Evolutionary conservation across 805 yeast species (phyloP).

Genomic region (Alloascoidea hylecoeti): DNA sequence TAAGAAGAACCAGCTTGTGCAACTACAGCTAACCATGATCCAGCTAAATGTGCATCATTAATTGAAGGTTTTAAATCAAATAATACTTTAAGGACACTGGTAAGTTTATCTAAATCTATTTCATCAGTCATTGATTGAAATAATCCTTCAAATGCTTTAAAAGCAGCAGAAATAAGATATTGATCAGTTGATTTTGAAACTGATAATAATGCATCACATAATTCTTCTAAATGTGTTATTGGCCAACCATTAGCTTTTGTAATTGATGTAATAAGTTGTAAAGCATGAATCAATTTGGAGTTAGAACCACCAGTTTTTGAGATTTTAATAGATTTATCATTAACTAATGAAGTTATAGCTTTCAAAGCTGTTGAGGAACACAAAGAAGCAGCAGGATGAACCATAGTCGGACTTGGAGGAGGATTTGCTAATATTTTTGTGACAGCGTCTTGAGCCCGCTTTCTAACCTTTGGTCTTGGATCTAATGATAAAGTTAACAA

Average conservation of each 20-base stretch:
- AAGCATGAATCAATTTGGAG: constrained; percentile 52
- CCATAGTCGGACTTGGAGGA: constrained; percentile 66
- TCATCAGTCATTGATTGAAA: constrained; percentile 45
- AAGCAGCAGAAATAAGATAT: constrained; percentile 67
- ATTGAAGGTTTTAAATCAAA: constrained; percentile 70
- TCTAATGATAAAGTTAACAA: constrained; percentile 69
- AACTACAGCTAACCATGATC: constrained; percentile 90
- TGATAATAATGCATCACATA: constrained; percentile 66
- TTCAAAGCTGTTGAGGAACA: constrained; percentile 59
- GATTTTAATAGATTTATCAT: constrained; percentile 10
- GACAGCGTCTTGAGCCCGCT: constrained; percentile 90
- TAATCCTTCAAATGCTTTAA: constrained; percentile 70
- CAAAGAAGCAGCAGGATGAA: constrained; percentile 61
- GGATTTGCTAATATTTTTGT: constrained; percentile 43
- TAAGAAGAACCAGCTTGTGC: constrained; percentile 64
- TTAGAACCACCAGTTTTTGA: constrained; percentile 21
- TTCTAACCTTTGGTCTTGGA: constrained; percentile 88
- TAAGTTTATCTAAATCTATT: constrained; percentile 46
- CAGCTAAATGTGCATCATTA: constrained; percentile 76
- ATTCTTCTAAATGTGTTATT: constrained; percentile 40
- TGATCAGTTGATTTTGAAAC: constrained; percentile 77
- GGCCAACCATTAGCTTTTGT: constrained; percentile 81
- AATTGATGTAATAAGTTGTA: constrained; percentile 64
- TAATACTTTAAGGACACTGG: constrained; percentile 52
- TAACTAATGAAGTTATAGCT: constrained; percentile 31